Conservation (phyloP, 495 filamentous ascomycete species). For the Aspergillus conjunctus region DNA sequence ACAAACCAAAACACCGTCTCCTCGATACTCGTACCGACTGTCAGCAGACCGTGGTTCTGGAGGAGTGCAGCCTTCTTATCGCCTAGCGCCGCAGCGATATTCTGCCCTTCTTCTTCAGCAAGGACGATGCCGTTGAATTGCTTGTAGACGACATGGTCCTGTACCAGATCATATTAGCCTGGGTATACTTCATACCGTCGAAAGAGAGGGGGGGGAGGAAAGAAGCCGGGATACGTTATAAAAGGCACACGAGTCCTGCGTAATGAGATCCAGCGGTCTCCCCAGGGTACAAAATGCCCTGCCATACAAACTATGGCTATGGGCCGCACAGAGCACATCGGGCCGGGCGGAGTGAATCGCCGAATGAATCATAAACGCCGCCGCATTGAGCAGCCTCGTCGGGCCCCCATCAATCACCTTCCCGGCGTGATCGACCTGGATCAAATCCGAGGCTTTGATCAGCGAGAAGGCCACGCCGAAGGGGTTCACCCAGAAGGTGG, state of each 20-base stretch:
- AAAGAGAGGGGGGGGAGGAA: not conserved
- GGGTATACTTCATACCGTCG: too few species aligned
- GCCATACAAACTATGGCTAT: conserved; percentile 72
- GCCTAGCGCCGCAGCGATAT: conserved; percentile 66
- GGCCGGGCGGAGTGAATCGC: conserved; percentile 70
- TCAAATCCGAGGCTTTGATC: conserved; percentile 71
- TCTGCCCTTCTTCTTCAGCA: conserved; percentile 66
- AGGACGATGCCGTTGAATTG: conserved; percentile 75
- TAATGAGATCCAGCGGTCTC: conserved; percentile 67
- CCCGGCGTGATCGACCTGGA: conserved; percentile 66
- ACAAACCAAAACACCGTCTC: conserved; percentile 74
- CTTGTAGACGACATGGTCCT: conserved; percentile 65
- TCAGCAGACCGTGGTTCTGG: conserved; percentile 69
- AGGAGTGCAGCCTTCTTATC: conserved; percentile 69
- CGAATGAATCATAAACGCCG: conserved; percentile 68
- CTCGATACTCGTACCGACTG: conserved; percentile 59
- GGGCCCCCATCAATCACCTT: conserved; percentile 69
- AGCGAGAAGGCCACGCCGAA: conserved; percentile 71
- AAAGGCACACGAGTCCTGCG: conserved; percentile 72
- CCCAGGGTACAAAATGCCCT: conserved; percentile 69
- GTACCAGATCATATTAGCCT: not conserved
- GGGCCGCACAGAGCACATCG: conserved; percentile 72
- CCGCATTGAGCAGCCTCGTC: conserved; percentile 63
- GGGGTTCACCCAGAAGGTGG: conserved; percentile 79
- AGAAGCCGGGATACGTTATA: conserved; percentile 41